Evolutionary conservation across 371 early-diverging fungal genomes (phyloP).

Genomic region (Mortierella sp.): DNA sequence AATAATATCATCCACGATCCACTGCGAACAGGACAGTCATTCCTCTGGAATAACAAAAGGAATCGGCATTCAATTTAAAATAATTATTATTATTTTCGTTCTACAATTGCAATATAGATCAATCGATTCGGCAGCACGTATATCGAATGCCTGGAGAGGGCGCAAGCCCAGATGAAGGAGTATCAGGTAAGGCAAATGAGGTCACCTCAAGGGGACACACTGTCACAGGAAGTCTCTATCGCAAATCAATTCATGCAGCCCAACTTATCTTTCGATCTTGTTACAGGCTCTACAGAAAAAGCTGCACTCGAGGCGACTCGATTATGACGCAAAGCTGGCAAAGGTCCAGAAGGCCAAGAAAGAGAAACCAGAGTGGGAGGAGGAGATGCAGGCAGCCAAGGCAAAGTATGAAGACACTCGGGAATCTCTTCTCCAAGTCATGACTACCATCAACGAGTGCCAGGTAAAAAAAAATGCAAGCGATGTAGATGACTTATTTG

Average conservation of each 20-base stretch:
- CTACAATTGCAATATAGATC: constrained; percentile 11
- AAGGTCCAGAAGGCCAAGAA: constrained; percentile 88
- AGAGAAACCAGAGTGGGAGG: constrained; percentile 89
- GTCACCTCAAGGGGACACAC: too few species aligned
- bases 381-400: constrained; percentile 88
- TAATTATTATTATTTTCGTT: neutral
- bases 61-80: neutral
- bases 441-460: constrained; percentile 74
- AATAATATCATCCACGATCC: too few species aligned
- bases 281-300: constrained; percentile 78
- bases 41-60: neutral
- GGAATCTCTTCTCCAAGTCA: constrained; percentile 69
- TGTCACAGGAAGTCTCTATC: too few species aligned
- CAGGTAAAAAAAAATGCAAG: constrained; percentile 60
- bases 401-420: constrained; percentile 91
- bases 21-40: neutral
- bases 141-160: constrained; percentile 29
- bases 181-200: constrained; percentile 50
- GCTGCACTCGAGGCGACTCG: constrained; percentile 87
- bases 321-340: constrained; percentile 90
- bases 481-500: neutral
- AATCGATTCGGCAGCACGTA: constrained; percentile 23
- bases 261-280: too few species aligned
- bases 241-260: too few species aligned
- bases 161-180: constrained; percentile 45